phyloP scores from a whole-genome alignment of 129 eudicot genomes.

The Lactuca sativa region DNA sequence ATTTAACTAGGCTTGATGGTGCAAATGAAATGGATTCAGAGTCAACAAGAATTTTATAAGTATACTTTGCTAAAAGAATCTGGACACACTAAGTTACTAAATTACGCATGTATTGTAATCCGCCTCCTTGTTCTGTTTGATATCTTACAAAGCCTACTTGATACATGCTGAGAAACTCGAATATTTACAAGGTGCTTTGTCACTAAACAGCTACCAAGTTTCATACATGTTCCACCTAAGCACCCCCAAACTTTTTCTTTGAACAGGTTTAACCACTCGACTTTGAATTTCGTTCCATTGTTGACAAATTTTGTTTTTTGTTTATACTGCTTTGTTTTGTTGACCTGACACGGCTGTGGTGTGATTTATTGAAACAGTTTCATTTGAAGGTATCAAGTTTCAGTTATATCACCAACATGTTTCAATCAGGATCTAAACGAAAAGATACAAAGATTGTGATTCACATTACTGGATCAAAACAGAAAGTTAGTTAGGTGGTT shows the following conservation, averaged over 20 bases:
- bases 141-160: conserved; percentile 25
- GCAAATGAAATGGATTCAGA: conserved; percentile 5
- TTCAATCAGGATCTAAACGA: no score
- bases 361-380: neutral
- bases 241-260: conserved; percentile 8
- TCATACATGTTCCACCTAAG: neutral
- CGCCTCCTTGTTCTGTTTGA: neutral
- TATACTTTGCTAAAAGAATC: neutral
- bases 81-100: conserved; percentile 1
- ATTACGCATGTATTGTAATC: conserved; percentile 5
- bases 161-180: conserved; percentile 21
- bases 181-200: conserved; percentile 25
- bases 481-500: neutral
- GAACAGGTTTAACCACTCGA: conserved; percentile 4
- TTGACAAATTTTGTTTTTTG: neutral
- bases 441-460: no score
- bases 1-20: conserved; percentile 18
- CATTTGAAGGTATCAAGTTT: no score
- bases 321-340: neutral
- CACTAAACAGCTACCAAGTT: no score
- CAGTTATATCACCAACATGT: no score
- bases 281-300: conserved; percentile 31
- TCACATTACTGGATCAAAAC: neutral
- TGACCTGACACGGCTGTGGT: neutral
- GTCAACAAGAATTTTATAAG: conserved; percentile 7